Conservation (phyloP, 1,139 yeast species). For the Arxiozyma heterogenica region DNA sequence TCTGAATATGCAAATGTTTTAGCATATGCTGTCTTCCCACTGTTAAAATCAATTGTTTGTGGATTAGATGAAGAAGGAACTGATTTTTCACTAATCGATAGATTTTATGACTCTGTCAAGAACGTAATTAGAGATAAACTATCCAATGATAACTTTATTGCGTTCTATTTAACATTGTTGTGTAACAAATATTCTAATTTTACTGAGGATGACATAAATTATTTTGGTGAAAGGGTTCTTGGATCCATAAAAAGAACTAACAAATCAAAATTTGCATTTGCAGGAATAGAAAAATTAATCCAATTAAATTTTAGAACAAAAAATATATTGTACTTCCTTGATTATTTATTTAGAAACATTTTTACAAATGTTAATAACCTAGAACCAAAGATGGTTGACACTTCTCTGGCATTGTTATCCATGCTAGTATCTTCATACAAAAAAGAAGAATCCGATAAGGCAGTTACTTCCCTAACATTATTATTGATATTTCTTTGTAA, state of each 20-base stretch:
- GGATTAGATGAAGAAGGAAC: conserved; percentile 34
- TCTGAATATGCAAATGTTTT: conserved; percentile 29
- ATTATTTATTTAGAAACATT: background rate
- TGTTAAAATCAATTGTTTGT: conserved; percentile 42
- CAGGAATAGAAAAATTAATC: background rate
- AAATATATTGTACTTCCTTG: background rate
- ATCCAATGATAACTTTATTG: conserved; percentile 13
- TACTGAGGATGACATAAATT: conserved; percentile 6
- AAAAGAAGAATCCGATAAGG: background rate
- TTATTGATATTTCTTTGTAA: background rate
- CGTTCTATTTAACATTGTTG: conserved; percentile 16
- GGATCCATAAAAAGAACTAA: background rate
- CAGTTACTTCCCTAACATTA: background rate
- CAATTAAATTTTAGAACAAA: background rate
- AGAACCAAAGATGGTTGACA: background rate
- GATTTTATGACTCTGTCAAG: conserved; percentile 41
- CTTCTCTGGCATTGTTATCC: background rate
- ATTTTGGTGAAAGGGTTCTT: background rate
- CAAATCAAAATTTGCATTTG: background rate
- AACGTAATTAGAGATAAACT: conserved; percentile 19
- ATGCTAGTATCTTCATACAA: background rate
- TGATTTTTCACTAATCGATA: conserved; percentile 45
- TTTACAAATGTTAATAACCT: background rate
- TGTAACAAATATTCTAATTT: conserved; percentile 16
- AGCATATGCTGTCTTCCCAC: conserved; percentile 47